Evolutionary conservation across 2,329 filamentous ascomycete genomes (phyloP).

Genomic region (Lecanosticta acicola): DNA sequence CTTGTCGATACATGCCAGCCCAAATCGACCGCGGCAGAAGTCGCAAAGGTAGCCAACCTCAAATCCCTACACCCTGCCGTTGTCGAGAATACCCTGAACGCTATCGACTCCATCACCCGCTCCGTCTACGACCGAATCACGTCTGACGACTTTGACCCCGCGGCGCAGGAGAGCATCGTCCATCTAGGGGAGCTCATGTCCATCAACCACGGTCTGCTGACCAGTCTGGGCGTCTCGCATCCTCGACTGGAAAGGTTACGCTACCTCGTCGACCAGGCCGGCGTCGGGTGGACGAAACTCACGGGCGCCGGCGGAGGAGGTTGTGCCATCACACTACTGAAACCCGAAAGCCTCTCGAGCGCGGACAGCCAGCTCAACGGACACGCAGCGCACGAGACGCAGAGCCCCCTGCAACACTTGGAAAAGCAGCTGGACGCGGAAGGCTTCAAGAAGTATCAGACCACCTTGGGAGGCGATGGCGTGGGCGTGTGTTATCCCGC

Average conservation of each 20-base stretch:
- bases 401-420: constrained; percentile 50
- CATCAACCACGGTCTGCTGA: constrained; percentile 87
- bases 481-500: constrained; percentile 93
- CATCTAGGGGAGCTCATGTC: constrained; percentile 81
- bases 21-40: constrained; percentile 79
- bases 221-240: constrained; percentile 90
- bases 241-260: constrained; percentile 86
- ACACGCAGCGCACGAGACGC: constrained; percentile 6
- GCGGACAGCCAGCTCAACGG: constrained; percentile 12
- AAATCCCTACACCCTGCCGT: constrained; percentile 68
- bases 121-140: constrained; percentile 52
- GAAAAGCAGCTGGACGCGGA: constrained; percentile 53
- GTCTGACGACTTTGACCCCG: constrained; percentile 60
- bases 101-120: constrained; percentile 69
- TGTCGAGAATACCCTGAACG: constrained; percentile 73
- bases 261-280: constrained; percentile 81
- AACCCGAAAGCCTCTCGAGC: constrained; percentile 47
- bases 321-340: constrained; percentile 86
- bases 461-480: constrained; percentile 85
- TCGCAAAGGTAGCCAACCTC: constrained; percentile 75
- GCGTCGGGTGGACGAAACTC: constrained; percentile 93
- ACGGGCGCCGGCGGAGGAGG: constrained; percentile 94
- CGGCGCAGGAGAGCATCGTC: constrained; percentile 58
- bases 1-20: constrained; percentile 83
- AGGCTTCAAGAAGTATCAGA: constrained; percentile 79